Percentiles rank a stretch among this genome's conserved stretches.
phyloP scores from a whole-genome alignment of 305 asterid species.

The Solanum chacoense region DNA sequence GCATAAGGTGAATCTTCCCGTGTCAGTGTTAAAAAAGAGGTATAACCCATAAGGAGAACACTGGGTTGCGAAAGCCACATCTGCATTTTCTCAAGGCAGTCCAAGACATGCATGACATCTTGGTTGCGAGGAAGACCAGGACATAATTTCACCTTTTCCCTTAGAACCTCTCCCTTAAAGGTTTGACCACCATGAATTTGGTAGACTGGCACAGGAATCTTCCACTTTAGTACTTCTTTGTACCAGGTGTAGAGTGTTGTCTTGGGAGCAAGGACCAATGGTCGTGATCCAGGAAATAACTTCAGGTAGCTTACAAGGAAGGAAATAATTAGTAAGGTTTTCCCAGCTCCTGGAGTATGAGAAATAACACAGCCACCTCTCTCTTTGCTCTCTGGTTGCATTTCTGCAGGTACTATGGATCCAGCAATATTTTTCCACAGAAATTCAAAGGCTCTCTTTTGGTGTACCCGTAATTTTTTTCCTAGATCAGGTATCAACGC shows the following conservation, averaged over 20 bases:
- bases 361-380: slow-evolving; percentile 96
- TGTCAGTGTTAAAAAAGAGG: slow-evolving; percentile 76
- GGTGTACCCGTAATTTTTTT: slow-evolving; percentile 59
- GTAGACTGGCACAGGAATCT: slow-evolving; percentile 84
- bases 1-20: slow-evolving; percentile 90
- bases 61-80: slow-evolving; percentile 94
- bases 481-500: slow-evolving; percentile 74
- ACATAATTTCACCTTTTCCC: slow-evolving; percentile 61
- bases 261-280: slow-evolving; percentile 90
- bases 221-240: slow-evolving; percentile 92
- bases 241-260: slow-evolving; percentile 95
- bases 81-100: slow-evolving; percentile 92
- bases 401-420: slow-evolving; percentile 53
- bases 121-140: slow-evolving; percentile 90
- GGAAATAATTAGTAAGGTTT: slow-evolving; percentile 77
- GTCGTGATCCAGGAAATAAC: slow-evolving; percentile 87
- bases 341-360: slow-evolving; percentile 98
- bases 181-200: slow-evolving; percentile 99
- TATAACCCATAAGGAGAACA: slow-evolving; percentile 89
- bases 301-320: slow-evolving; percentile 91
- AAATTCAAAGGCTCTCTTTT: slow-evolving; percentile 75
- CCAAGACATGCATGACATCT: slow-evolving; percentile 95
- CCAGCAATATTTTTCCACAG: slow-evolving; percentile 96
- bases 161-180: slow-evolving; percentile 77
- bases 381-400: slow-evolving; percentile 47